Conservation (phyloP, 805 yeast species). For the Zygotorulaspora florentina region DNA sequence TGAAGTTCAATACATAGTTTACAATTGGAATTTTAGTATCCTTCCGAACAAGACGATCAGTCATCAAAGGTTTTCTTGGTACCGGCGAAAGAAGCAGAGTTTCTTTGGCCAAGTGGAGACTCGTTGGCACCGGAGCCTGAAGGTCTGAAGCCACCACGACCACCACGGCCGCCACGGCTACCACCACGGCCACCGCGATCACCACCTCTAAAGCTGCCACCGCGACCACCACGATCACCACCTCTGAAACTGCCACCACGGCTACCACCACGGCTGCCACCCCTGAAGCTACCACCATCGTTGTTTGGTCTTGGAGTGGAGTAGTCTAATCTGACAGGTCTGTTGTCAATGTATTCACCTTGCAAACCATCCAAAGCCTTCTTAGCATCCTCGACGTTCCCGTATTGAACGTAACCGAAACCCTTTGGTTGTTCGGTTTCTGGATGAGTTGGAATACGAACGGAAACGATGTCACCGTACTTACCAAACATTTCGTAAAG, state of each 20-base stretch:
- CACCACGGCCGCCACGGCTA: conserved; percentile 34
- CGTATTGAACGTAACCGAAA: conserved; percentile 94
- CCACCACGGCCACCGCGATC: conserved; percentile 34
- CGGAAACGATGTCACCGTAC: conserved; percentile 79
- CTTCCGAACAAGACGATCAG: conserved; percentile 8
- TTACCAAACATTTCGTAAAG: conserved; percentile 69
- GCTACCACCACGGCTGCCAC: conserved; percentile 35
- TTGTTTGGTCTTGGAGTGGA: conserved; percentile 79
- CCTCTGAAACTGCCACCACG: conserved; percentile 37
- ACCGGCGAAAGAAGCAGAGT: conserved; percentile 70
- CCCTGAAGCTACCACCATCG: conserved; percentile 37
- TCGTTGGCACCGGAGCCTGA: conserved; percentile 60
- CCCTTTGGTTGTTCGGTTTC: conserved; percentile 99
- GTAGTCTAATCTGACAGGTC: conserved; percentile 92
- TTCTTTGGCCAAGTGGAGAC: conserved; percentile 46
- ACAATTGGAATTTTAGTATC: conserved; percentile 4
- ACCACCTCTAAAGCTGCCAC: conserved; percentile 40
- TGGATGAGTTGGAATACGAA: conserved; percentile 96
- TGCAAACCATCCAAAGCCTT: conserved; percentile 81
- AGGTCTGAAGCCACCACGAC: conserved; percentile 37
- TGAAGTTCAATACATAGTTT: conserved; percentile 7
- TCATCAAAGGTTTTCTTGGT: conserved; percentile 78
- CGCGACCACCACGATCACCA: conserved; percentile 45
- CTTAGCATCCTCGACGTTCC: conserved; percentile 83
- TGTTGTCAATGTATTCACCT: conserved; percentile 85